These are phyloP conservation scores for Cerrena zonata DNA, from an alignment of 1,284 basidiomycete species.

Conservation along the genomic window DNA sequence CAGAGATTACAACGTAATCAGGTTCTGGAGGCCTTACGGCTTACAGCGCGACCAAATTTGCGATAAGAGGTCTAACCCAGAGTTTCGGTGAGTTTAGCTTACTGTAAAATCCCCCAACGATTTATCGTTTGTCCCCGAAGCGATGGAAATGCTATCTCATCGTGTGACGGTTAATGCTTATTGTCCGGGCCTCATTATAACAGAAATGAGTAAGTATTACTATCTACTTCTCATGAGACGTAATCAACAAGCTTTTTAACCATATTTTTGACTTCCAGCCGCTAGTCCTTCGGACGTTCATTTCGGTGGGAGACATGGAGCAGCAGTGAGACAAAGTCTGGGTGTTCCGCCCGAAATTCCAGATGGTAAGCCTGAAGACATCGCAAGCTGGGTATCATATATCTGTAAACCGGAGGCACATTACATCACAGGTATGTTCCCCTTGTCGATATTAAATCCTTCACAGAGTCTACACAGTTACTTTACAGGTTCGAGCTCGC, in stretches of 20 bases:
- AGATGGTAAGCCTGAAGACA: conserved; percentile 1
- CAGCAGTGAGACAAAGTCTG: neutral
- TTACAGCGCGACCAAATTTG: conserved; percentile 23
- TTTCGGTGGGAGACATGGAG: neutral
- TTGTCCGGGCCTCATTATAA: conserved; percentile 14
- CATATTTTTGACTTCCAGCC: no score
- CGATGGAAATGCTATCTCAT: conserved; percentile 13
- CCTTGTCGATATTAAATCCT: no score
- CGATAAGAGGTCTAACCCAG: conserved; percentile 24
- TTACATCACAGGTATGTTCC: conserved; percentile 7
- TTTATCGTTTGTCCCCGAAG: conserved; percentile 1
- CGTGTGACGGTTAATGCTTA: conserved; percentile 19
- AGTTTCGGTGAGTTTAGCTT: conserved; percentile 9
- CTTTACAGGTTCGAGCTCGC: no score
- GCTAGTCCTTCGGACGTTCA: neutral
- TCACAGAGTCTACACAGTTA: no score
- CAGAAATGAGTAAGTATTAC: conserved; percentile 13
- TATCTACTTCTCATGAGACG: no score
- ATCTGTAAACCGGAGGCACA: conserved; percentile 6
- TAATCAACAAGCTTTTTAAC: no score
- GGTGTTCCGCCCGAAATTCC: conserved; percentile 1
- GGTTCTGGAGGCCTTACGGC: conserved; percentile 6
- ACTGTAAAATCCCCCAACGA: neutral
- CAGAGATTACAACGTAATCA: neutral
- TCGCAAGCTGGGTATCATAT: conserved; percentile 3